Conservation (phyloP, 2,329 filamentous ascomycete species). For the Calonectria honghensis region DNA sequence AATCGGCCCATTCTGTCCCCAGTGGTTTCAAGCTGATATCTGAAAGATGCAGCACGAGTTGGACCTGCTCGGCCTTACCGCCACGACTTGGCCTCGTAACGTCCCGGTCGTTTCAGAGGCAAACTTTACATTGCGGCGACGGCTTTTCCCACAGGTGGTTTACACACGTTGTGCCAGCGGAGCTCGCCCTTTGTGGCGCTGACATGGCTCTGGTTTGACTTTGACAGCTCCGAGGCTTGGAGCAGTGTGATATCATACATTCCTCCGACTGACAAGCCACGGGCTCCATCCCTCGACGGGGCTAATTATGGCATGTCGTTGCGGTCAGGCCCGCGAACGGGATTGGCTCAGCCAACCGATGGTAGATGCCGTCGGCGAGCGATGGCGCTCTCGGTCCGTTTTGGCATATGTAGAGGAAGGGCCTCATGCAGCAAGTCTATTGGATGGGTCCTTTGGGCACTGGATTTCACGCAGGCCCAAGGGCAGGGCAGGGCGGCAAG, state of each 20-base stretch:
- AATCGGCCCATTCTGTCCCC: not conserved
- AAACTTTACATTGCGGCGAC: slow-evolving; percentile 11
- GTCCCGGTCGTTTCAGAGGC: slow-evolving; percentile 23
- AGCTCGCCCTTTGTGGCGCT: slow-evolving; percentile 13
- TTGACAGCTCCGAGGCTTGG: slow-evolving; percentile 12
- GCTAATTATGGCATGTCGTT: slow-evolving; percentile 18
- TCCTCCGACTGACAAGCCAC: not conserved
- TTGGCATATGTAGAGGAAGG: slow-evolving; percentile 17
- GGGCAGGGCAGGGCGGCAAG: not conserved
- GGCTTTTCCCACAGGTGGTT: slow-evolving; percentile 1
- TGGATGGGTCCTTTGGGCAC: slow-evolving; percentile 1
- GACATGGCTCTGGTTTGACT: slow-evolving; percentile 4
- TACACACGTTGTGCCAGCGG: slow-evolving; percentile 17
- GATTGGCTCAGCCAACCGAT: slow-evolving; percentile 1
- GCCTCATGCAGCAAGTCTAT: not conserved
- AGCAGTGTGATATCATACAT: slow-evolving; percentile 21
- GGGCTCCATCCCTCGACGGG: slow-evolving; percentile 11
- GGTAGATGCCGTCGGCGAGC: not conserved
- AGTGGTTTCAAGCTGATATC: slow-evolving; percentile 1
- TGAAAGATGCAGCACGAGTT: not conserved
- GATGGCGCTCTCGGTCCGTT: slow-evolving; percentile 22
- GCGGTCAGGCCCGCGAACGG: slow-evolving; percentile 18
- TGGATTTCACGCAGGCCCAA: slow-evolving; percentile 8
- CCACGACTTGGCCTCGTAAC: slow-evolving; percentile 9
- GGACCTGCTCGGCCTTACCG: slow-evolving; percentile 1